phyloP scores from a whole-genome alignment of 2,329 filamentous ascomycete species.

The Mycogone perniciosa region DNA sequence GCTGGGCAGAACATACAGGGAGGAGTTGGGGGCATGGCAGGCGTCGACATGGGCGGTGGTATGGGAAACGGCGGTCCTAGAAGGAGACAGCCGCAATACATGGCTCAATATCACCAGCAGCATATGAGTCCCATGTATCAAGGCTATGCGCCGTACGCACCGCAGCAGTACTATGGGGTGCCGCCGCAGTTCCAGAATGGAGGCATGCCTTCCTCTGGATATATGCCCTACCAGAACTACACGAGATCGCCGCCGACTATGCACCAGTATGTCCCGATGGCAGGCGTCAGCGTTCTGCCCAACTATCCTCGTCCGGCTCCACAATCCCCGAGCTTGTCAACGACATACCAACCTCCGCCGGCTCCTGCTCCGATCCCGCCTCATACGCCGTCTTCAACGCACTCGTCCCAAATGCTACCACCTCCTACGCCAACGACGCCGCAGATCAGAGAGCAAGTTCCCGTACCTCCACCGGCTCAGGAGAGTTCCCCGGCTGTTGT shows the following conservation, averaged over 20 bases:
- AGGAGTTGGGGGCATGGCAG: conserved; percentile 28
- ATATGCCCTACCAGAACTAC: conserved; percentile 45
- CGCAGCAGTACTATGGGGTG: conserved; percentile 45
- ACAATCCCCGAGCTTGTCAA: conserved; percentile 47
- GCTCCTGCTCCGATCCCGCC: conserved; percentile 37
- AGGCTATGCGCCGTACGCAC: conserved; percentile 45
- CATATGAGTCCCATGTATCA: conserved; percentile 44
- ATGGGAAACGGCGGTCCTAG: conserved; percentile 34
- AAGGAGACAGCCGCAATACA: conserved; percentile 32
- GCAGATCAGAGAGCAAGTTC: conserved; percentile 28
- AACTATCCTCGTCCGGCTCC: conserved; percentile 45
- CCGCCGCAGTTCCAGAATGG: conserved; percentile 53
- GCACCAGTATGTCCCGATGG: conserved; percentile 49
- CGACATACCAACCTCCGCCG: conserved; percentile 51
- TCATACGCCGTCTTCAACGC: conserved; percentile 48
- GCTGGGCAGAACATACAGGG: conserved; percentile 61
- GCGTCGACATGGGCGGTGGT: conserved; percentile 30
- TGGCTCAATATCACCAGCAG: conserved; percentile 34
- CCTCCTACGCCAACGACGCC: conserved; percentile 44
- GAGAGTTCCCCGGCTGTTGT: conserved; percentile 12
- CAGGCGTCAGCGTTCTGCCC: conserved; percentile 38
- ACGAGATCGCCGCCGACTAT: conserved; percentile 45
- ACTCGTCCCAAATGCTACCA: conserved; percentile 37
- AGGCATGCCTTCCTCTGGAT: conserved; percentile 39
- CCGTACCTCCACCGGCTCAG: conserved; percentile 16